Base-by-base conservation (phyloP, 1,284 basidiomycete species). In the Cutaneotrichosporon spelunceum region DNA sequence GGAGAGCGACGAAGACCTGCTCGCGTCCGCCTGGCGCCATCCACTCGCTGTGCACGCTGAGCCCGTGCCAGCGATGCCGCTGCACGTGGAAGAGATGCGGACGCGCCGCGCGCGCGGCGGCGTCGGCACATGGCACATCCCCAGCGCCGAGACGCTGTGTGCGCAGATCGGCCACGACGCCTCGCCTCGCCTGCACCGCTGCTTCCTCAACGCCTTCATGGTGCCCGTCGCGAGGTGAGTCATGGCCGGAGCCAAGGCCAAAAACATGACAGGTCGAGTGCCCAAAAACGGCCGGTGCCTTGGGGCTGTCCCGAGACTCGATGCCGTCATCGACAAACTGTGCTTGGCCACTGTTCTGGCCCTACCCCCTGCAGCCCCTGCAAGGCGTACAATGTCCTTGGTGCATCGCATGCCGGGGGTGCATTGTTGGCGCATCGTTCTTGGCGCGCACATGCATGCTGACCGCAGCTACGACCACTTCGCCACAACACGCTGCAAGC, bases 121-220 rank as follows among this genome's bases (percentile, higher is more conserved):
- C 26, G 8, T 30, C 27, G 53, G 39, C 9, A 55, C 53, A n/a
- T 55, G 53, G 53, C 36, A 44, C 36, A 45, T 55, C 13, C 53
- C 53, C 10, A 55, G 53, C 24, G 53, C 53, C 39, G 53, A 55
- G 11, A 44, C 36, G 8, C 39, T 55, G 34, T 55, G 53, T 27
- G 53, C 53, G 21, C 53, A 55, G 19, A 55, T 55, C 39, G 53
- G 53, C 7, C 53, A 55, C 16, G 36, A 55, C 21, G 52, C 52
- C 3, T 34, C 23, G 4, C 52, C 52, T 5, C 33, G 23, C 13
- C 34, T 53, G 23, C 52, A 53, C 30, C 52, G 52, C 23, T 53
- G 52, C 52, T 39, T 53, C 33, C 33, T 36, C 52, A 53, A 53
- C 52, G 52, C 52, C 5, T 53, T 53, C 52, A 24, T 53, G 52